Base-by-base conservation (phyloP, 768 basidiomycete species). In the Omphalotus guepiniiformis region DNA sequence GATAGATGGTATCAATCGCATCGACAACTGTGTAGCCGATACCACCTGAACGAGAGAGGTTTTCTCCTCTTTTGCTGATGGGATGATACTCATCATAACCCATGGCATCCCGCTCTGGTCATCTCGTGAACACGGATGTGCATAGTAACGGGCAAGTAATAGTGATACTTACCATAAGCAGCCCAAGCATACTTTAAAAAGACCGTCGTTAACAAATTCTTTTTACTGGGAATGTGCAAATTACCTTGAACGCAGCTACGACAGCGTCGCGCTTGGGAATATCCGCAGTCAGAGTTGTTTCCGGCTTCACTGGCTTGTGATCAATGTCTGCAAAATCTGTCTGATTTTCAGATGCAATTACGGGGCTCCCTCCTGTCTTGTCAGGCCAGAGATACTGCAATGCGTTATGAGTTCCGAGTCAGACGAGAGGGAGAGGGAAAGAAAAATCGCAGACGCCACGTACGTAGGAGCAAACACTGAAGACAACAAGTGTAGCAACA, bases 11-110 rank as follows among this genome's bases (percentile, higher is more conserved):
- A 58, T 89, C 87, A 3, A 89, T 69, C 0, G 84, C 76, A 52
- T 89, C 87, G 39, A 78, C 72, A 26, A 90, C 77, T 26, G 80
- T 85, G 58, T 85, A 87, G 16, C 85, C 85, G 21, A 88, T 76
- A 3, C 82, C 76, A 4, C 82, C 82, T 0, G 72, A 72, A 1
- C 57, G 50, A 1, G 82, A 79, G 12, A 89, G 68, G 59, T 90
- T 87, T 2, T 72, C 66, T 2, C 87, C 88, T 1, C 52, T 57
- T 43, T 72, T 71, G 28, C 72, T 71, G 19, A 89, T 70, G 1
- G 87, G 86, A 57, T 88, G 84, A 56, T 83, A 88, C 54, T 86
- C 83, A 65, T 88, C 85, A 41, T 69, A 70, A 8, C 86, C 86
- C 73, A 83, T 86, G 2, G 86, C 86, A 58, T 88, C 77, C 40